Conservation (phyloP, 345 rosid species). For the Camelina neglecta region DNA sequence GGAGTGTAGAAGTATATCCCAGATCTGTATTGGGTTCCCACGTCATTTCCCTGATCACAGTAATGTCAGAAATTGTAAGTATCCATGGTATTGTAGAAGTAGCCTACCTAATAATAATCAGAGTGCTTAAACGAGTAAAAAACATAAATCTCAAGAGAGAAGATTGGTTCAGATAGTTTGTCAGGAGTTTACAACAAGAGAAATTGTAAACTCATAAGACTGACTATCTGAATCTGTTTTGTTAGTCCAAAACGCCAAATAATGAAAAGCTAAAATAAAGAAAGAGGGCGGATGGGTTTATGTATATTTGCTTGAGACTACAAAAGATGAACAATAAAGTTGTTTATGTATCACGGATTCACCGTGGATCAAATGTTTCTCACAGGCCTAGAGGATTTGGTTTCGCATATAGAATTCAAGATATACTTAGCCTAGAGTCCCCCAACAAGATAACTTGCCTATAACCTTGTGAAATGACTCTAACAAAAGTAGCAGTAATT, state of each 20-base stretch:
- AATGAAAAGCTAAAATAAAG: not conserved
- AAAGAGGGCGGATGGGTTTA: no score
- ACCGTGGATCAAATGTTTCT: not conserved
- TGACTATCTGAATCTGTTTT: not conserved
- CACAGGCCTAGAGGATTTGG: not conserved
- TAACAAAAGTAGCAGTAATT: not conserved
- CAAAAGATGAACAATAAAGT: no score
- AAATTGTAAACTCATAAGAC: not conserved
- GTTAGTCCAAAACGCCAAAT: not conserved
- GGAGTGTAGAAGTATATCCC: slow-evolving; percentile 80
- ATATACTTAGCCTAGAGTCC: not conserved
- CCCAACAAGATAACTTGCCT: not conserved
- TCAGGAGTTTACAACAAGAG: not conserved
- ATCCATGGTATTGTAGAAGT: not conserved
- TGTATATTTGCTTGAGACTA: no score
- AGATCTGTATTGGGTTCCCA: slow-evolving; percentile 91
- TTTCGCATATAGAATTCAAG: not conserved
- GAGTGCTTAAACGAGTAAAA: not conserved
- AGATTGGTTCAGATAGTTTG: not conserved
- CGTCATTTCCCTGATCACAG: slow-evolving; percentile 78
- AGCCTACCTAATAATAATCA: not conserved
- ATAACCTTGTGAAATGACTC: not conserved
- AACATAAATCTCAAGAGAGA: not conserved
- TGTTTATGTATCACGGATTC: not conserved
- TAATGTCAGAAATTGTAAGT: not conserved